Evolutionary conservation across 352 stramenopile genomes (phyloP).

Genomic region (Pythium sp.): DNA sequence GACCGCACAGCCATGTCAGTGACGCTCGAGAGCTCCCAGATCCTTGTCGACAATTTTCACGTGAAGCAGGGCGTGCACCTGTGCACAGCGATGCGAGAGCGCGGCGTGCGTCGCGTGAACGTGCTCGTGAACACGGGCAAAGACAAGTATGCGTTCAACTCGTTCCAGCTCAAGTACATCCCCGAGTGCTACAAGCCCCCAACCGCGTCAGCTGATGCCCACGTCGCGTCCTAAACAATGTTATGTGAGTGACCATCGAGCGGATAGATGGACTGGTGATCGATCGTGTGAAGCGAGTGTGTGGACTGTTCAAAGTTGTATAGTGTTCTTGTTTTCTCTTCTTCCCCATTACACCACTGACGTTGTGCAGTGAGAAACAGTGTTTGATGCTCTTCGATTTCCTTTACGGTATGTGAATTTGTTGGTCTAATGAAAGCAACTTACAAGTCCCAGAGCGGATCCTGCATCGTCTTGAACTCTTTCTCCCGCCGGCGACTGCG

Average conservation of each 20-base stretch:
- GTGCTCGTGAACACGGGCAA: constrained; percentile 87
- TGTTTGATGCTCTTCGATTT: background rate
- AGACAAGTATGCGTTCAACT: constrained; percentile 97
- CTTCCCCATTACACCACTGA: background rate
- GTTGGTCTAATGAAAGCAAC: background rate
- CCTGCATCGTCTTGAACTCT: constrained; percentile 57
- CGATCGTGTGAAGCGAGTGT: background rate
- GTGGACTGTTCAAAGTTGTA: background rate
- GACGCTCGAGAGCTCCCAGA: constrained; percentile 92
- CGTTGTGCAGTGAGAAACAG: background rate
- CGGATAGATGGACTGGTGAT: background rate
- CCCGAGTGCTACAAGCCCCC: constrained; percentile 91
- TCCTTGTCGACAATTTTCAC: constrained; percentile 88
- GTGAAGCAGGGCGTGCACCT: constrained; percentile 85
- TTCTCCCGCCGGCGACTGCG: constrained; percentile 68
- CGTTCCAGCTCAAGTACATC: constrained; percentile 96
- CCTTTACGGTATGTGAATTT: background rate
- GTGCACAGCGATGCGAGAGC: constrained; percentile 84
- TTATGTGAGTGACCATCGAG: background rate
- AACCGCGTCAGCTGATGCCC: constrained; percentile 70
- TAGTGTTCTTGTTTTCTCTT: constrained; percentile 1
- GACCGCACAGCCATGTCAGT: constrained; percentile 97
- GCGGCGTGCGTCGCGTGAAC: constrained; percentile 79
- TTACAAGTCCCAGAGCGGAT: constrained; percentile 65
- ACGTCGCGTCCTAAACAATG: constrained; percentile 57